Percentiles rank a stretch among this genome's conserved stretches.
These are phyloP conservation scores for Trametes gibbosa DNA, from an alignment of 768 basidiomycete species.

Conservation along the genomic window DNA sequence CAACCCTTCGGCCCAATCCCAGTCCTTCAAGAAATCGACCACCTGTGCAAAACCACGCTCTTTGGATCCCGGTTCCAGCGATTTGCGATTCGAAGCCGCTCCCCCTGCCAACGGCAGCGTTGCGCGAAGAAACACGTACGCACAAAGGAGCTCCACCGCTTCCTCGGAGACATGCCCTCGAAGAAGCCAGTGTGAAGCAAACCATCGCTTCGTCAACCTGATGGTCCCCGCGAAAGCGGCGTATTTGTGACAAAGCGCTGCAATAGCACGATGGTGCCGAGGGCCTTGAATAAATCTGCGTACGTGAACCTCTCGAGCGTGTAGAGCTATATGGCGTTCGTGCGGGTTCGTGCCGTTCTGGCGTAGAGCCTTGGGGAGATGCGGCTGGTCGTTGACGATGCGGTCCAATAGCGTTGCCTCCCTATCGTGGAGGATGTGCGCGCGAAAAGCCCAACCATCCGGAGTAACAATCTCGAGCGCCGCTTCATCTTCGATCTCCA, in stretches of 20 bases:
- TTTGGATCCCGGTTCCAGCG: slow-evolving; percentile 65
- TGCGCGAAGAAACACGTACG: slow-evolving; percentile 68
- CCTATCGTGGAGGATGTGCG: slow-evolving; percentile 84
- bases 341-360: slow-evolving; percentile 30
- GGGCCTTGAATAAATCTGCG: slow-evolving; percentile 80
- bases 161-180: slow-evolving; percentile 71
- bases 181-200: slow-evolving; percentile 87
- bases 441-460: slow-evolving; percentile 84
- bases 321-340: slow-evolving; percentile 54
- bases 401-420: slow-evolving; percentile 78
- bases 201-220: slow-evolving; percentile 89
- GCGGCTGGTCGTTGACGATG: slow-evolving; percentile 48
- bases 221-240: slow-evolving; percentile 81
- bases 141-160: slow-evolving; percentile 82
- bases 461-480: slow-evolving; percentile 74
- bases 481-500: slow-evolving; percentile 65
- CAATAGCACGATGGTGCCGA: slow-evolving; percentile 80
- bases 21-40: slow-evolving; percentile 70
- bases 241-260: slow-evolving; percentile 75
- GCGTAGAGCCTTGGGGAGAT: slow-evolving; percentile 27
- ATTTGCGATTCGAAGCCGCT: slow-evolving; percentile 35
- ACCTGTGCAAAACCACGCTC: slow-evolving; percentile 77
- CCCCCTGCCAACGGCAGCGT: slow-evolving; percentile 31
- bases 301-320: slow-evolving; percentile 57
- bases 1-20: slow-evolving; percentile 79